These are phyloP conservation scores for Camelina neglecta DNA, from an alignment of 345 rosid species.

Conservation along the genomic window DNA sequence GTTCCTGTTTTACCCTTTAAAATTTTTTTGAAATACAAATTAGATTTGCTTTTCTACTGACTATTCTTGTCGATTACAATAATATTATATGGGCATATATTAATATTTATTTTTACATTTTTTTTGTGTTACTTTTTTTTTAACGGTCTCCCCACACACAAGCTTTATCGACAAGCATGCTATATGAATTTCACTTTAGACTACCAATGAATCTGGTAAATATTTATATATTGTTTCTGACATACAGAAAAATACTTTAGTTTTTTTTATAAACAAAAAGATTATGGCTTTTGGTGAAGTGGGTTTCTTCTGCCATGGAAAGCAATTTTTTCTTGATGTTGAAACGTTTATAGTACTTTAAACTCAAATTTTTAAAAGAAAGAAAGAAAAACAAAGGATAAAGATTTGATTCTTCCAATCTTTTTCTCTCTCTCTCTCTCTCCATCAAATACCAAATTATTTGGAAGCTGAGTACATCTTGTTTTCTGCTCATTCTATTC, in stretches of 20 bases:
- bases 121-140: conserved; percentile 11
- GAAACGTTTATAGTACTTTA: conserved; percentile 42
- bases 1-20: conserved; percentile 40
- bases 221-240: conserved; percentile 50
- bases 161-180: conserved; percentile 66
- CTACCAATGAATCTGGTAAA: conserved; percentile 45
- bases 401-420: conserved; percentile 25
- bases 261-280: not conserved
- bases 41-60: conserved; percentile 37
- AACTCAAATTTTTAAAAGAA: conserved; percentile 38
- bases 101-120: conserved; percentile 3
- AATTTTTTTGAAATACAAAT: not conserved
- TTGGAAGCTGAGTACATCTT: conserved; percentile 44
- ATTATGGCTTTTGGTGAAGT: conserved; percentile 50
- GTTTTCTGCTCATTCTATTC: conserved; percentile 45
- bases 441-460: conserved; percentile 41
- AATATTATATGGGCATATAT: conserved; percentile 31
- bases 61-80: conserved; percentile 30
- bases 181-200: conserved; percentile 50
- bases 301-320: conserved; percentile 57
- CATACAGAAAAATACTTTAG: conserved; percentile 37
- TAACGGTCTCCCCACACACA: conserved; percentile 45
- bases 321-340: conserved; percentile 50
- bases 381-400: conserved; percentile 12
- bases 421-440: conserved; percentile 29